A percentile compares a stretch with the other conserved stretches of the same genome.
phyloP scores from a whole-genome alignment of 495 filamentous ascomycete species.

The Trichoderma erinaceum region DNA sequence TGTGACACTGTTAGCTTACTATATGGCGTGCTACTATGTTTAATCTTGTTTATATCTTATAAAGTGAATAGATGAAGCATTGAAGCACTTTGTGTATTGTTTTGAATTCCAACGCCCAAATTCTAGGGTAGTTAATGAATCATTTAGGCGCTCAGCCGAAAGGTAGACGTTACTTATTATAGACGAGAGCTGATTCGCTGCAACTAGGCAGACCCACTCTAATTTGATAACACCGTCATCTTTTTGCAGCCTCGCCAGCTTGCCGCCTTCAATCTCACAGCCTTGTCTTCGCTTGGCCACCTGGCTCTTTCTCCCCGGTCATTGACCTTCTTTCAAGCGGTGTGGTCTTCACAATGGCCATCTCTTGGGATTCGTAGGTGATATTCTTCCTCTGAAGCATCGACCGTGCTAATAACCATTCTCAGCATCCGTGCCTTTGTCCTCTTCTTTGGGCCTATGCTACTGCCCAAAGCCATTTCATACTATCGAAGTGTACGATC shows the following conservation, averaged over 20 bases:
- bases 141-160: too few relatives aligned
- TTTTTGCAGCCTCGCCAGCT: not conserved
- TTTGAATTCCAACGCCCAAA: too few relatives aligned
- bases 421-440: slow-evolving; percentile 68
- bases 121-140: too few relatives aligned
- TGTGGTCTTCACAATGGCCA: slow-evolving; percentile 9
- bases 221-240: not conserved
- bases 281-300: not conserved
- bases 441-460: slow-evolving; percentile 78
- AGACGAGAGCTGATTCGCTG: not conserved
- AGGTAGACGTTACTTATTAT: too few relatives aligned
- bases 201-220: not conserved
- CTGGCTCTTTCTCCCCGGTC: not conserved
- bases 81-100: too few relatives aligned
- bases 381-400: too few relatives aligned
- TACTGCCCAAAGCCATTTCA: slow-evolving; percentile 65
- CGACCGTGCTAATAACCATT: not conserved
- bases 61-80: too few relatives aligned
- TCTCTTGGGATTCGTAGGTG: slow-evolving; percentile 15
- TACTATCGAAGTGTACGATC: slow-evolving; percentile 61
- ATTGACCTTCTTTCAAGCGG: not conserved
- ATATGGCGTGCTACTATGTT: too few relatives aligned
- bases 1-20: too few relatives aligned
- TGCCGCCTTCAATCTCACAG: not conserved
- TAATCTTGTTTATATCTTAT: too few relatives aligned